Conservation (phyloP, 805 yeast genomes). For the Yarrowia sp. region DNA sequence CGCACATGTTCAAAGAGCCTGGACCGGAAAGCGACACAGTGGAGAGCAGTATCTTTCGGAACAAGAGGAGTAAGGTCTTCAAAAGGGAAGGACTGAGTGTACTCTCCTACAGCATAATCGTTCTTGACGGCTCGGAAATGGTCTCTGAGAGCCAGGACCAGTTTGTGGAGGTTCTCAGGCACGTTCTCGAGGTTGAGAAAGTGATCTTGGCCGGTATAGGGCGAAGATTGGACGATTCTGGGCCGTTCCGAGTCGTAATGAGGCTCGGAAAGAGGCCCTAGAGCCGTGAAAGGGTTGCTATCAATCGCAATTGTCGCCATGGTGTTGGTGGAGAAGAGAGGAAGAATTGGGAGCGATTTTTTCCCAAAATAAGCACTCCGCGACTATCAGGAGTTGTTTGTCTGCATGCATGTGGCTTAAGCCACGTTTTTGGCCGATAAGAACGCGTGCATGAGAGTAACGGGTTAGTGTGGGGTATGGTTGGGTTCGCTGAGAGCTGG, state of each 20-base stretch:
- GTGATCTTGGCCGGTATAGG: neutral
- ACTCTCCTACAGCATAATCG: neutral
- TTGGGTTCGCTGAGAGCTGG: neutral
- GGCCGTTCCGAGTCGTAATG: neutral
- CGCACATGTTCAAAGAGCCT: constrained; percentile 37
- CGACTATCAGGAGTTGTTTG: neutral
- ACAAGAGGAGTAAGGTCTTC: neutral
- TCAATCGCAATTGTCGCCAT: constrained; percentile 11
- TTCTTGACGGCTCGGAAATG: neutral
- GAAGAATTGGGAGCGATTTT: neutral
- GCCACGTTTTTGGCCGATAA: neutral
- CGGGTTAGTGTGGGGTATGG: neutral
- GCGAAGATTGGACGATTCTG: constrained; percentile 5
- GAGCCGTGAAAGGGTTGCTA: constrained; percentile 3
- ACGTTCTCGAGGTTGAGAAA: neutral
- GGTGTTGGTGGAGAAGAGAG: neutral
- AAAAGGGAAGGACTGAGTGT: constrained; percentile 1
- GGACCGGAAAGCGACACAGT: constrained; percentile 41
- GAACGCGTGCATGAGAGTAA: neutral
- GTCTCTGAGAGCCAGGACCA: neutral
- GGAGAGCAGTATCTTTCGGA: neutral
- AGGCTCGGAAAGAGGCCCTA: neutral
- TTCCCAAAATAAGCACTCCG: no score
- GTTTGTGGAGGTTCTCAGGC: neutral
- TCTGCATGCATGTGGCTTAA: neutral